Percentiles rank a stretch among this genome's conserved stretches.
Evolutionary conservation across 768 basidiomycete genomes (phyloP).

Genomic region (Astraeus odoratus): DNA sequence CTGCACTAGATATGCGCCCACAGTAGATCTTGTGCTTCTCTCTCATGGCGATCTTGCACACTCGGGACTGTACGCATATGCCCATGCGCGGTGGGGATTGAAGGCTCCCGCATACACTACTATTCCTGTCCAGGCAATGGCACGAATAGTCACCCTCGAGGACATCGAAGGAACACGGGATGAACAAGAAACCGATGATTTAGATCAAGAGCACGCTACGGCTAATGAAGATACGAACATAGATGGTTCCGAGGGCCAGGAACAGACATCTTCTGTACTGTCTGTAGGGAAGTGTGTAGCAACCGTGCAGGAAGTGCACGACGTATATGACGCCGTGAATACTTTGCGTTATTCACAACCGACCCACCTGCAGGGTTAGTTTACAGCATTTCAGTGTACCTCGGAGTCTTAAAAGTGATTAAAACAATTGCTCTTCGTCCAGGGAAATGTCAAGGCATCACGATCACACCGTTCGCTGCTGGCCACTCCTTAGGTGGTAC

Average conservation of each 20-base stretch:
- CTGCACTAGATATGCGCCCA: slow-evolving; percentile 57
- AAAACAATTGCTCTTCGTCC: slow-evolving; percentile 3
- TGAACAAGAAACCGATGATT: slow-evolving; percentile 53
- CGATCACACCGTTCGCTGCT: slow-evolving; percentile 91
- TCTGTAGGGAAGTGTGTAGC: slow-evolving; percentile 51
- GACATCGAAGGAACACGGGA: slow-evolving; percentile 78
- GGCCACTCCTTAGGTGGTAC: slow-evolving; percentile 96
- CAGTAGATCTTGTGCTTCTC: slow-evolving; percentile 84
- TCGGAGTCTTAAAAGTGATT: neutral
- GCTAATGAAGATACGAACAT: slow-evolving; percentile 15
- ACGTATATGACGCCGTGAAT: slow-evolving; percentile 88
- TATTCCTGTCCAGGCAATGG: slow-evolving; percentile 93
- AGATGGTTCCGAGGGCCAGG: slow-evolving; percentile 21
- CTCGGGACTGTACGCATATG: slow-evolving; percentile 89
- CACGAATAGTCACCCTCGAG: slow-evolving; percentile 82
- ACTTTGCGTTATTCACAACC: slow-evolving; percentile 94
- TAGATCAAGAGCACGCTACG: slow-evolving; percentile 18
- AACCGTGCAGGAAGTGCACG: slow-evolving; percentile 78
- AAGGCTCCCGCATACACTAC: slow-evolving; percentile 91
- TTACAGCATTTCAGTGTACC: slow-evolving; percentile 1
- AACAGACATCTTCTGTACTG: slow-evolving; percentile 13
- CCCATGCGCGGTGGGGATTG: slow-evolving; percentile 80
- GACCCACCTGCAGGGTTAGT: slow-evolving; percentile 84
- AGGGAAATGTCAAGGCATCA: slow-evolving; percentile 90
- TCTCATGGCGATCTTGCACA: slow-evolving; percentile 91